A percentile compares a stretch with the other conserved stretches of the same genome.
These are phyloP conservation scores for Pichia sp. DNA, from an alignment of 1,139 yeast species.

Conservation along the genomic window DNA sequence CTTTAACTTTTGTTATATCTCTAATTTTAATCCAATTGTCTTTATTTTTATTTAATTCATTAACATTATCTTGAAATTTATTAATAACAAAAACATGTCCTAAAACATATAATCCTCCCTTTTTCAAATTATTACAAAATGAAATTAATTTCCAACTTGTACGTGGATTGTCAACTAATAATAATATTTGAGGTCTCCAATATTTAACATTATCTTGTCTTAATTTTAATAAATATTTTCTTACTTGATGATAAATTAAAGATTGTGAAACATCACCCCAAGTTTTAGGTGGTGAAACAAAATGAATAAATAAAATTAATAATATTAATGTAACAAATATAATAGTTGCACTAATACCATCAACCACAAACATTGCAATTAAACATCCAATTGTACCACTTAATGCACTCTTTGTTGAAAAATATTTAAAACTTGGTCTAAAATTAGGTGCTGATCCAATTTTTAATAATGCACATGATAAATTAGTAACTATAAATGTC, in stretches of 20 bases:
- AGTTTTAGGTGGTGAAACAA: conserved; percentile 85
- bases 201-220: conserved; percentile 90
- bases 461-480: conserved; percentile 83
- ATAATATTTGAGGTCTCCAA: conserved; percentile 92
- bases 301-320: conserved; percentile 74
- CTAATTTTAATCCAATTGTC: conserved; percentile 80
- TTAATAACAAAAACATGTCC: conserved; percentile 77
- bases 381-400: conserved; percentile 65
- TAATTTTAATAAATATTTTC: conserved; percentile 76
- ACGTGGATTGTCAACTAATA: conserved; percentile 85
- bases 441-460: conserved; percentile 94
- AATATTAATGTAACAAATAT: conserved; percentile 61
- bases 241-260: conserved; percentile 88
- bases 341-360: conserved; percentile 77
- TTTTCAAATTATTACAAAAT: conserved; percentile 91
- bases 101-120: conserved; percentile 85
- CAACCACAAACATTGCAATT: conserved; percentile 89
- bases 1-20: conserved; percentile 72
- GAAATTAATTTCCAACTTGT: conserved; percentile 86
- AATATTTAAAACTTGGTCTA: conserved; percentile 87
- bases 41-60: conserved; percentile 65
- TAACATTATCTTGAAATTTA: conserved; percentile 49
- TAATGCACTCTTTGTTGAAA: conserved; percentile 75
- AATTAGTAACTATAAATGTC: conserved; percentile 89
- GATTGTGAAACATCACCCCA: conserved; percentile 98